phyloP scores from a whole-genome alignment of 2,329 filamentous ascomycete genomes.

The Cordyceps pruinosa region DNA sequence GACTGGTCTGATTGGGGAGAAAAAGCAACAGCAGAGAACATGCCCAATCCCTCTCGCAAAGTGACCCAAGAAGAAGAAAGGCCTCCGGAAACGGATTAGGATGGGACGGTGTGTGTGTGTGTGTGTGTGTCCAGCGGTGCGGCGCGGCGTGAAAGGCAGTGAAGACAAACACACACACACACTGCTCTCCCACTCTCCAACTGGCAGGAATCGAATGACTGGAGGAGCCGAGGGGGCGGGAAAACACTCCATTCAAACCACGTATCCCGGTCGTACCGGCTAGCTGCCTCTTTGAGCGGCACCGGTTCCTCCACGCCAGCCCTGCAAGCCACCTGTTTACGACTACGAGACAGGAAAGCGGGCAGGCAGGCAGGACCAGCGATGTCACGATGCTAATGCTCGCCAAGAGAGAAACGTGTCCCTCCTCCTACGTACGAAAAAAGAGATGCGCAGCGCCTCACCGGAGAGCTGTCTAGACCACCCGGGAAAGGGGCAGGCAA shows the following conservation, averaged over 20 bases:
- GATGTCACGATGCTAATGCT: neutral
- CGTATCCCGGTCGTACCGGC: neutral
- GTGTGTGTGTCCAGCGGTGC: too few species aligned
- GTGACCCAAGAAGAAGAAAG: neutral
- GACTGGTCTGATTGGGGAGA: too few species aligned
- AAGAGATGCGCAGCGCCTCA: neutral
- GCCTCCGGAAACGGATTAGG: neutral
- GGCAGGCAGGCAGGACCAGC: neutral
- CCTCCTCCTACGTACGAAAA: neutral
- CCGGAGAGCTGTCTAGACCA: neutral
- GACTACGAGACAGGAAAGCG: neutral
- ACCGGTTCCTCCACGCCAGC: neutral
- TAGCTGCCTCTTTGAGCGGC: slow-evolving; percentile 2
- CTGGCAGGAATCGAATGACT: neutral
- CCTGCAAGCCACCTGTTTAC: neutral
- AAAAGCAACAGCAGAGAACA: too few species aligned
- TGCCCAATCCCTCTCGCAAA: neutral
- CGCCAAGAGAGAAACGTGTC: neutral
- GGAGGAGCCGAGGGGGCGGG: neutral
- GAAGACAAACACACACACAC: neutral
- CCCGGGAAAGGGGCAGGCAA: neutral
- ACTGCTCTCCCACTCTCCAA: neutral
- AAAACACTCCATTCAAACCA: neutral
- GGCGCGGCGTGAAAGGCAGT: neutral
- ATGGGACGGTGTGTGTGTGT: too few species aligned